A percentile compares a stretch with the other conserved stretches of the same genome.
phyloP scores from a whole-genome alignment of 768 basidiomycete genomes.

The Sistotremastrum suecicum region DNA sequence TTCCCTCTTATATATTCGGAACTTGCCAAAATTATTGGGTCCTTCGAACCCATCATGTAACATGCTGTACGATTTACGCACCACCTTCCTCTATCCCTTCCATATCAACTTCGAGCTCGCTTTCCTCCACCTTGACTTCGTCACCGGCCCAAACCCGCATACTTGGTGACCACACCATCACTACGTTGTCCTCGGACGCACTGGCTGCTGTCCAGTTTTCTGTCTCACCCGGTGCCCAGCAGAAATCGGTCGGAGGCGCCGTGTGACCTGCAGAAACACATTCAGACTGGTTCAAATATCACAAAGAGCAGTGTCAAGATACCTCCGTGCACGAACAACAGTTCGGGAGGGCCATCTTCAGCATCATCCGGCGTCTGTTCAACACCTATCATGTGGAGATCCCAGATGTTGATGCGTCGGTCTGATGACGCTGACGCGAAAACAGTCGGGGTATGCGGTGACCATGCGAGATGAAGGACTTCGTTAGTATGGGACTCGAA shows the following conservation, averaged over 20 bases:
- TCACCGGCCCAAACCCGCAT: slow-evolving; percentile 91
- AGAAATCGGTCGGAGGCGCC: slow-evolving; percentile 82
- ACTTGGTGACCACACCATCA: slow-evolving; percentile 96
- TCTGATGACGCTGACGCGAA: slow-evolving; percentile 95
- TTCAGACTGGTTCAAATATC: not conserved
- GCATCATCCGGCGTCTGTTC: slow-evolving; percentile 98
- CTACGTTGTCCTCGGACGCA: slow-evolving; percentile 92
- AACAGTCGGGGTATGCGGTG: slow-evolving; percentile 80
- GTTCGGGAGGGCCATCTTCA: slow-evolving; percentile 94
- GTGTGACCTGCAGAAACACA: slow-evolving; percentile 53
- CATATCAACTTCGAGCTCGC: slow-evolving; percentile 78
- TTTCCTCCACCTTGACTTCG: slow-evolving; percentile 69
- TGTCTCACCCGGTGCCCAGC: slow-evolving; percentile 76
- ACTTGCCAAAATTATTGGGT: not conserved
- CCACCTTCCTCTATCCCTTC: slow-evolving; percentile 31
- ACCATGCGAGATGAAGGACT: slow-evolving; percentile 90
- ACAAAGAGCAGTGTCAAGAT: slow-evolving; percentile 9
- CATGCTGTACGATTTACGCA: slow-evolving; percentile 8
- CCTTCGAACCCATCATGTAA: not conserved
- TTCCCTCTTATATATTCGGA: not conserved
- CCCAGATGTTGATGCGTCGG: slow-evolving; percentile 90
- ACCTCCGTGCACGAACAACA: slow-evolving; percentile 94
- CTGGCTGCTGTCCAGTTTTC: slow-evolving; percentile 81
- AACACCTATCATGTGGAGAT: slow-evolving; percentile 76
- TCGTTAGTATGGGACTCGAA: slow-evolving; percentile 94